A percentile compares a stretch with the other conserved stretches of the same genome.
These are phyloP conservation scores for Picea engelmannii DNA, from an alignment of 83 land plant genomes.

Conservation along the genomic window DNA sequence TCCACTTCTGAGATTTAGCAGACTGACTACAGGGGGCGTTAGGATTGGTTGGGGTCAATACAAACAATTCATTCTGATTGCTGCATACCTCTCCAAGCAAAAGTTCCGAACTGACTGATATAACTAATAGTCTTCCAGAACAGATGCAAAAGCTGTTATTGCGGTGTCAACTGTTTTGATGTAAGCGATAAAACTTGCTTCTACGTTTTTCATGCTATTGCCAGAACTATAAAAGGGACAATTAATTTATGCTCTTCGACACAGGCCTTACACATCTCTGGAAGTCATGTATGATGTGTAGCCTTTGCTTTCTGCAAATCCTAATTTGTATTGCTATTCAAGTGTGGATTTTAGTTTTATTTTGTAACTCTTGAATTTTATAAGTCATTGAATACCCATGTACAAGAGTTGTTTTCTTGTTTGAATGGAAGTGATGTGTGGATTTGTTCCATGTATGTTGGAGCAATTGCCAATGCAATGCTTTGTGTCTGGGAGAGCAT, in stretches of 20 bases:
- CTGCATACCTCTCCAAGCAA: slow-evolving; percentile 15
- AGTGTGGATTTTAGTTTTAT: not conserved
- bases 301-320: slow-evolving; percentile 9
- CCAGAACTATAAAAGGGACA: not conserved
- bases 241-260: slow-evolving; percentile 13
- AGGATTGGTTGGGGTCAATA: slow-evolving; percentile 12
- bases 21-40: slow-evolving; percentile 3
- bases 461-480: not conserved
- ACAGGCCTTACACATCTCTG: slow-evolving; percentile 2
- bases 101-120: slow-evolving; percentile 18
- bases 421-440: slow-evolving; percentile 13
- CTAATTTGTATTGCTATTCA: slow-evolving; percentile 13
- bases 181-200: slow-evolving; percentile 11
- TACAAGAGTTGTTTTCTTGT: slow-evolving; percentile 14
- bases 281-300: slow-evolving; percentile 17
- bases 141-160: slow-evolving; percentile 6
- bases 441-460: not conserved
- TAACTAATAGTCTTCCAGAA: slow-evolving; percentile 12
- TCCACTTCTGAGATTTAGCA: slow-evolving; percentile 4
- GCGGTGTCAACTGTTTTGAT: slow-evolving; percentile 10
- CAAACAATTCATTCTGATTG: slow-evolving; percentile 16
- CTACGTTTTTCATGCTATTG: slow-evolving; percentile 14
- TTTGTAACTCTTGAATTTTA: slow-evolving; percentile 12
- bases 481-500: not conserved
- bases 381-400: not conserved